Evolutionary conservation across 768 basidiomycete species (phyloP).

Genomic region (Rhodosporidiobolus sp.): DNA sequence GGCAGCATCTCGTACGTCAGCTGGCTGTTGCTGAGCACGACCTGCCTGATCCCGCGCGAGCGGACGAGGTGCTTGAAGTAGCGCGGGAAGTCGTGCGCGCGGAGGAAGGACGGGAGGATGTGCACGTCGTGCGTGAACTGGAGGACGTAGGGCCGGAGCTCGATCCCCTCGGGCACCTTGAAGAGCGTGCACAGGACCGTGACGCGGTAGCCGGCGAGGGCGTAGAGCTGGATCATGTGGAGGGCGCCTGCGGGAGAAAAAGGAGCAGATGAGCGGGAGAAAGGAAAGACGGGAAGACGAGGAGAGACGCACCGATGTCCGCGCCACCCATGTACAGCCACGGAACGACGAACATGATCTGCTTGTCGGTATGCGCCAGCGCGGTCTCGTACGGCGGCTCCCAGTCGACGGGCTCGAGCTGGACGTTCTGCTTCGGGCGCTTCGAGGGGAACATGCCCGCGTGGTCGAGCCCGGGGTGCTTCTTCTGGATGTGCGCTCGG

Average conservation of each 20-base stretch:
- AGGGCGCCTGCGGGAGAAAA: conserved; percentile 21
- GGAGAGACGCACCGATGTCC: conserved; percentile 24
- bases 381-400: conserved; percentile 27
- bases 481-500: conserved; percentile 22
- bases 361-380: conserved; percentile 20
- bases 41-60: conserved; percentile 18
- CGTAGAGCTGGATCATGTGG: conserved; percentile 38
- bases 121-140: conserved; percentile 42
- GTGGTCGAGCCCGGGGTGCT: conserved; percentile 18
- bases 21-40: conserved; percentile 38
- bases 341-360: conserved; percentile 36
- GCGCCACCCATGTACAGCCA: conserved; percentile 39
- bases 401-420: conserved; percentile 35
- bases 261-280: too few relatives aligned
- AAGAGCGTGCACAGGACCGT: conserved; percentile 39
- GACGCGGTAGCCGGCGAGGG: conserved; percentile 39
- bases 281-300: neutral
- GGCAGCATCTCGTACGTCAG: conserved; percentile 40
- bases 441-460: conserved; percentile 9
- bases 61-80: conserved; percentile 38
- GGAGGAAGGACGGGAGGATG: conserved; percentile 38
- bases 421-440: conserved; percentile 16
- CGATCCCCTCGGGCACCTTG: conserved; percentile 33
- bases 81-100: conserved; percentile 35
- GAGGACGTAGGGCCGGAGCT: conserved; percentile 34